phyloP scores from a whole-genome alignment of 768 basidiomycete genomes.

The Pholiota microspora region DNA sequence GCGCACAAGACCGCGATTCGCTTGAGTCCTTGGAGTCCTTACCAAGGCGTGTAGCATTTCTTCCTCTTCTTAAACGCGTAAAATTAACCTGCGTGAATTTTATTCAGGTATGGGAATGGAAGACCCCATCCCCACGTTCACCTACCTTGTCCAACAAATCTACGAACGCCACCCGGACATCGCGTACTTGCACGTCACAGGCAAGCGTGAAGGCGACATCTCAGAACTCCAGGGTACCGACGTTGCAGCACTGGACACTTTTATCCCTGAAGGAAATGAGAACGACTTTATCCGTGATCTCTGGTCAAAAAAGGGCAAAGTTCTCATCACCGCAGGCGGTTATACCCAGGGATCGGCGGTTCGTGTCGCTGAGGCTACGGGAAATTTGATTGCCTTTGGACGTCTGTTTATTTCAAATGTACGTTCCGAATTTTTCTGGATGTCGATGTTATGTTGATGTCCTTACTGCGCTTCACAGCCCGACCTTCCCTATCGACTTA shows the following conservation, averaged over 20 bases:
- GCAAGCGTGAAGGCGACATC: conserved; percentile 28
- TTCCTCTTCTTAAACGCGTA: no score
- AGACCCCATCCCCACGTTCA: conserved; percentile 55
- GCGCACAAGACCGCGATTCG: conserved; percentile 52
- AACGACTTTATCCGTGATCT: conserved; percentile 47
- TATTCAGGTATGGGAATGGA: conserved; percentile 43
- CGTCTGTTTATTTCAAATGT: conserved; percentile 32
- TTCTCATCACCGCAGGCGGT: conserved; percentile 43
- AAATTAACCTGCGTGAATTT: no score
- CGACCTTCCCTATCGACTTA: conserved; percentile 7
- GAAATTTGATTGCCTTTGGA: conserved; percentile 30
- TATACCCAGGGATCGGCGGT: conserved; percentile 39
- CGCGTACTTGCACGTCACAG: conserved; percentile 55
- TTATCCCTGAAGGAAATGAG: not conserved
- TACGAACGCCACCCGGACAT: conserved; percentile 35
- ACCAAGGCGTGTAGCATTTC: conserved; percentile 28
- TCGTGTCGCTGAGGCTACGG: conserved; percentile 31
- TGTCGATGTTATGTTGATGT: no score
- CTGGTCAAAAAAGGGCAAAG: conserved; percentile 35
- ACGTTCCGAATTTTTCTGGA: conserved; percentile 7
- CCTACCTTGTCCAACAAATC: conserved; percentile 43
- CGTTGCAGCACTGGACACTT: not conserved
- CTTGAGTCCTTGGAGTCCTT: conserved; percentile 52
- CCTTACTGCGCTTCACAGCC: not conserved
- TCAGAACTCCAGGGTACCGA: conserved; percentile 15